A percentile compares a stretch with the other conserved stretches of the same genome.
Conservation (phyloP, 176 grass and related monocot species). For the Carex parvula region DNA sequence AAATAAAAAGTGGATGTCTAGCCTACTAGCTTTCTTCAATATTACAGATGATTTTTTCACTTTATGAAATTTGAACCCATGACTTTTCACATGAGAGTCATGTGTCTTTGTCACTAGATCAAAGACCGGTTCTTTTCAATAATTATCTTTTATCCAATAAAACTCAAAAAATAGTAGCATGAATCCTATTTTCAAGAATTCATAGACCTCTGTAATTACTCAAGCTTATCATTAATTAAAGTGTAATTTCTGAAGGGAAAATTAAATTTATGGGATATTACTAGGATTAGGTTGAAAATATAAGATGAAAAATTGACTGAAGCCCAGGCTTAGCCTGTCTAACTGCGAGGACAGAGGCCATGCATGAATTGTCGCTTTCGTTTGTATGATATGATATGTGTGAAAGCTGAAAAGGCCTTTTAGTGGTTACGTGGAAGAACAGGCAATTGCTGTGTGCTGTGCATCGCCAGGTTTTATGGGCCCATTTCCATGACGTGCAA, state of each 20-base stretch:
- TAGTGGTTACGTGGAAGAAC: slow-evolving; percentile 10
- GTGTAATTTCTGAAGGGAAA: not conserved
- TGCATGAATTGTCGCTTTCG: slow-evolving; percentile 26
- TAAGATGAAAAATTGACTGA: not conserved
- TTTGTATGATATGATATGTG: slow-evolving; percentile 8
- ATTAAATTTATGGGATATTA: not conserved
- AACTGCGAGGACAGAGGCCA: slow-evolving; percentile 11
- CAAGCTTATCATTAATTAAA: not conserved
- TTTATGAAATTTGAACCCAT: too few relatives aligned
- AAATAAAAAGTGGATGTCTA: too few relatives aligned
- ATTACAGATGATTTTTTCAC: too few relatives aligned
- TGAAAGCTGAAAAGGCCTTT: slow-evolving; percentile 16
- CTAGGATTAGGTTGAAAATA: not conserved
- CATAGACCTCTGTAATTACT: not conserved
- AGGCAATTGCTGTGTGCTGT: slow-evolving; percentile 4
- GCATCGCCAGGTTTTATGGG: not conserved
- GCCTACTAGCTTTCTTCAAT: too few relatives aligned
- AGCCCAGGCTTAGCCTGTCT: not conserved
- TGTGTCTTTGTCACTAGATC: too few relatives aligned
- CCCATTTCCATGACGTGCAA: not conserved
- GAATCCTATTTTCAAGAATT: too few relatives aligned
- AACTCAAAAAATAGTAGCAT: too few relatives aligned
- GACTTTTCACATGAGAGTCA: too few relatives aligned
- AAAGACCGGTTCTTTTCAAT: too few relatives aligned
- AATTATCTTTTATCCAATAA: too few relatives aligned